phyloP scores from a whole-genome alignment of 2,329 filamentous ascomycete genomes.

The Trichoderma pleuroti region DNA sequence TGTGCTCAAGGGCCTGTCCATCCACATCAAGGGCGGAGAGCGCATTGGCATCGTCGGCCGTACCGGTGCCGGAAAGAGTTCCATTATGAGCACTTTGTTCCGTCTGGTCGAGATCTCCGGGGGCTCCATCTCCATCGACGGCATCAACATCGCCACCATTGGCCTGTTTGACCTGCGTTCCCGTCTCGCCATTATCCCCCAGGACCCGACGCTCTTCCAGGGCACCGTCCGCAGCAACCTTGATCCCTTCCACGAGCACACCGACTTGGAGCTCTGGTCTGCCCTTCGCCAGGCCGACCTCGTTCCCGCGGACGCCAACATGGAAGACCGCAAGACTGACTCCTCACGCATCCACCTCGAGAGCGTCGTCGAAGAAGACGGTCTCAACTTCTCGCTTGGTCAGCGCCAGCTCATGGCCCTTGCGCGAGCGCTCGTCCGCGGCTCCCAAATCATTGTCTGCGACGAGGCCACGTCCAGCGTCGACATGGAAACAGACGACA shows the following conservation, averaged over 20 bases:
- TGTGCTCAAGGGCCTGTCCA: slow-evolving; percentile 65
- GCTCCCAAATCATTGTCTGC: slow-evolving; percentile 88
- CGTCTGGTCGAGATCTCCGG: slow-evolving; percentile 65
- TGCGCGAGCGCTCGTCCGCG: slow-evolving; percentile 82
- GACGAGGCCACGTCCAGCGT: slow-evolving; percentile 93
- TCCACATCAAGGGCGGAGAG: slow-evolving; percentile 73
- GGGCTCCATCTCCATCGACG: slow-evolving; percentile 62
- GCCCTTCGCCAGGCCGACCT: slow-evolving; percentile 75
- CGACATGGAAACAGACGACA: slow-evolving; percentile 94
- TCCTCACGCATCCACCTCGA: slow-evolving; percentile 74
- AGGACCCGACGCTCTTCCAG: slow-evolving; percentile 79
- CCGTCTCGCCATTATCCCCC: slow-evolving; percentile 76
- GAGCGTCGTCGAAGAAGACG: slow-evolving; percentile 84
- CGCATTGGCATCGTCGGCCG: slow-evolving; percentile 78
- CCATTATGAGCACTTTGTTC: slow-evolving; percentile 80
- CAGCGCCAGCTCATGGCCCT: slow-evolving; percentile 95
- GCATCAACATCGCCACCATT: slow-evolving; percentile 66
- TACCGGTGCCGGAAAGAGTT: slow-evolving; percentile 78
- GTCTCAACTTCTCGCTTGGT: slow-evolving; percentile 90
- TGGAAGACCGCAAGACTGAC: slow-evolving; percentile 74
- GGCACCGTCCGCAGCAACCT: slow-evolving; percentile 77
- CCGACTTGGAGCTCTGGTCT: slow-evolving; percentile 73
- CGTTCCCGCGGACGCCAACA: slow-evolving; percentile 56
- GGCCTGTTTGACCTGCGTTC: slow-evolving; percentile 73
- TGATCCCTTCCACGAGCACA: slow-evolving; percentile 76